Conservation (phyloP, 2,329 filamentous ascomycete genomes). For the Fusarium citri region DNA sequence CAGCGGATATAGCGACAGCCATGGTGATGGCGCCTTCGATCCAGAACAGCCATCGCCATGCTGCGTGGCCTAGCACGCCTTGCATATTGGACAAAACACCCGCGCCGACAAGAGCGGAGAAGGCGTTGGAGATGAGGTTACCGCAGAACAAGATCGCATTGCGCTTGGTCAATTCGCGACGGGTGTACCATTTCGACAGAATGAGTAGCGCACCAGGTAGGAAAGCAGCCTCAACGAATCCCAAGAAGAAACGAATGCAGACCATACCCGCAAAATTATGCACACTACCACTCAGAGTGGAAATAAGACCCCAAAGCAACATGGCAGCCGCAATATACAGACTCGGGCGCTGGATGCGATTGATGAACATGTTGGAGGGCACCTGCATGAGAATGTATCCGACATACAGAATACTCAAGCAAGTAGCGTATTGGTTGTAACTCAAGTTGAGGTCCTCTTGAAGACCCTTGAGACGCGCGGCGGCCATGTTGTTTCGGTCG, state of each 20-base stretch:
- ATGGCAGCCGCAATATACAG: constrained; percentile 65
- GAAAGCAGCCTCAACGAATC: constrained; percentile 73
- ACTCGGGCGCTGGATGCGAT: constrained; percentile 62
- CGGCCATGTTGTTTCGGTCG: constrained; percentile 75
- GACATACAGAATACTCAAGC: constrained; percentile 73
- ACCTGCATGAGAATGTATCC: constrained; percentile 75
- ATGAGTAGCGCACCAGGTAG: constrained; percentile 72
- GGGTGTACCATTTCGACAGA: constrained; percentile 75
- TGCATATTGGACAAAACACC: constrained; percentile 71
- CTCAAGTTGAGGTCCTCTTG: constrained; percentile 68
- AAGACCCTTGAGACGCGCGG: constrained; percentile 73
- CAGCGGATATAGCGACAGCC: constrained; percentile 58
- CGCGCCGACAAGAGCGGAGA: constrained; percentile 68
- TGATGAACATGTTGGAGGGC: constrained; percentile 69
- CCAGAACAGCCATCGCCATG: constrained; percentile 72
- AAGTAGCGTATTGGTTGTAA: constrained; percentile 71
- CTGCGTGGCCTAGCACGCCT: constrained; percentile 63
- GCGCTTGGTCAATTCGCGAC: constrained; percentile 64
- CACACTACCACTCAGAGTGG: constrained; percentile 65
- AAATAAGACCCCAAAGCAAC: constrained; percentile 70
- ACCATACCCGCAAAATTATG: constrained; percentile 67
- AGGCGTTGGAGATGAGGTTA: constrained; percentile 70
- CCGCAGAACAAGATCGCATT: constrained; percentile 70
- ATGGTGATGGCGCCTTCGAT: constrained; percentile 68
- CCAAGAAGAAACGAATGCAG: constrained; percentile 67